A percentile compares a stretch with the other conserved stretches of the same genome.
Evolutionary conservation across 2,329 filamentous ascomycete species (phyloP).

Genomic region (Trichophyton mentagrophytes): DNA sequence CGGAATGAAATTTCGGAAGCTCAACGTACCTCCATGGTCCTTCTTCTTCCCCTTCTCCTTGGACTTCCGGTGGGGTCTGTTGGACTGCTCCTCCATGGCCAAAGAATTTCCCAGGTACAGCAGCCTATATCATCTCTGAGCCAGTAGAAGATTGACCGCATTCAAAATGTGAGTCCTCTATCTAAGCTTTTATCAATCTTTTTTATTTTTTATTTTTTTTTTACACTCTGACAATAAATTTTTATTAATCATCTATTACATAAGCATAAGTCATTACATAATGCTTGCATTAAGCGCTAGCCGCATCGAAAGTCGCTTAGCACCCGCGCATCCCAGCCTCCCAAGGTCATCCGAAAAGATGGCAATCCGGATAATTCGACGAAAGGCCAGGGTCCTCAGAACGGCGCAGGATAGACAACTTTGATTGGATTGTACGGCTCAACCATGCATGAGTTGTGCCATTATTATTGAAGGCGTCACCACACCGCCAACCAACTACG

Average conservation of each 20-base stretch:
- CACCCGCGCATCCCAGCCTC: too few species aligned
- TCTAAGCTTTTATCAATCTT: not conserved
- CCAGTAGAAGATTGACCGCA: not conserved
- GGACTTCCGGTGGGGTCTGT: constrained; percentile 70
- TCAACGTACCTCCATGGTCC: constrained; percentile 13
- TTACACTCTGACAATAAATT: not conserved
- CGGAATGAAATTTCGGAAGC: not conserved
- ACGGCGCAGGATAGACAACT: too few species aligned
- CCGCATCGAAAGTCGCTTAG: not conserved
- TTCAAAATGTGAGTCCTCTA: not conserved
- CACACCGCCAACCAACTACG: too few species aligned
- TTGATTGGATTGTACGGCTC: too few species aligned
- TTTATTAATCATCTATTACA: not conserved
- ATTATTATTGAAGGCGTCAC: too few species aligned
- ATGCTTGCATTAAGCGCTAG: not conserved
- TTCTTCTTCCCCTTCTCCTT: constrained; percentile 74
- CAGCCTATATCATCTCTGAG: not conserved
- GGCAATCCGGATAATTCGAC: too few species aligned
- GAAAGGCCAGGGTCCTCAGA: too few species aligned
- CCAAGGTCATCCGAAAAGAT: too few species aligned
- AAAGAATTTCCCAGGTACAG: not conserved
- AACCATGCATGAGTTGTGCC: too few species aligned
- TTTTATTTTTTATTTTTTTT: not conserved
- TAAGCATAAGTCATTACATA: not conserved
- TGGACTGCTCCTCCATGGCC: constrained; percentile 65